Evolutionary conservation across 73 alveolate species (phyloP), one percentile per base, ranked within the genome.

Genomic region (Tetrahymena thermophila): DNA sequence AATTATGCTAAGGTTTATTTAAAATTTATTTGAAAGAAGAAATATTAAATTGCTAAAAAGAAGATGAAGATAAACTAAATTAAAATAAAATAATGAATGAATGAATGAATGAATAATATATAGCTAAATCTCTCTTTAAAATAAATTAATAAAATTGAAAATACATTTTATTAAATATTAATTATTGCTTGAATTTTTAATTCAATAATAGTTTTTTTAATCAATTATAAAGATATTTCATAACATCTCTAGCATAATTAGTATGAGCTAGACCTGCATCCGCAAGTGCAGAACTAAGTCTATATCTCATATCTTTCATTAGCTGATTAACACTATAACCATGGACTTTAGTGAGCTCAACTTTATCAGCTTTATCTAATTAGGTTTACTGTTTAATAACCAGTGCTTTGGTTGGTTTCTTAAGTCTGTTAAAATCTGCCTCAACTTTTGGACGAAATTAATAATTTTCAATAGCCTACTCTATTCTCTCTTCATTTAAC

Each of bases 231-330:
- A 93, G 83, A 50, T 94, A 96, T 85, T 84, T 97, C 94, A 98
- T 95, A 10, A 96, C 98, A 55, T 98, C 97, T 95, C 97, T 95
- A 21, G 98, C 98, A 85, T 98, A 98, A 35, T 94, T 56, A 56
- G 98, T 96, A 85, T 96, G 96, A 58, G 95, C 58, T 50, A 98
- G 96, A 10, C 99, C 99, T 13, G 99, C 99, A 94, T 97, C 99
- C 84, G 96, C 96, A 56, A 98, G 95, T 17, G 99, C 99, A 14
- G 99, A 94, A 94, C 98, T 96, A 25, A 98, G 98, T 95, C 96
- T 98, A 96, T 96, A 98, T 96, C 99, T 98, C 96, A 98, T 97
- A 94, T 98, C 99, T 95, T 98, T 98, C 99, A 98, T 98, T 50
- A 98, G 96, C 35, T 97, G 97, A 58, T 98, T 99, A 50, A 98